These are phyloP conservation scores for Sporothrix mexicana DNA, from an alignment of 2,329 filamentous ascomycete genomes.

Conservation along the genomic window DNA sequence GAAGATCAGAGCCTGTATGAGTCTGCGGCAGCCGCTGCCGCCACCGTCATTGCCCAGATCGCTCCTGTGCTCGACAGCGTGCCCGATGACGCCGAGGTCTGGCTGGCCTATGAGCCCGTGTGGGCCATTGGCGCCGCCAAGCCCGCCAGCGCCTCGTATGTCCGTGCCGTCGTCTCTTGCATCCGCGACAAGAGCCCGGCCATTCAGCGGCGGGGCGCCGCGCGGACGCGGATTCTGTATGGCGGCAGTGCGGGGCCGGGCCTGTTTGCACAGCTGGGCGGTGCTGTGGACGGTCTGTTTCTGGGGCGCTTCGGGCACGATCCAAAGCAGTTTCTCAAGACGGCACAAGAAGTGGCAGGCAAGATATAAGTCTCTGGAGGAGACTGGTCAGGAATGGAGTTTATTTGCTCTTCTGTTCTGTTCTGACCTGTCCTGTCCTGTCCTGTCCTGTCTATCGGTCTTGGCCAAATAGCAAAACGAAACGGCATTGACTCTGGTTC, in stretches of 20 bases:
- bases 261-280: slow-evolving; percentile 69
- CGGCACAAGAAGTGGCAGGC: slow-evolving; percentile 71
- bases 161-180: slow-evolving; percentile 70
- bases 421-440: no score
- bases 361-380: no score
- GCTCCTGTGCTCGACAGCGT: slow-evolving; percentile 66
- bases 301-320: slow-evolving; percentile 83
- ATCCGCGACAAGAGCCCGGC: slow-evolving; percentile 62
- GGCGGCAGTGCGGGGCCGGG: slow-evolving; percentile 84
- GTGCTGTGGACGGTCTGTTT: slow-evolving; percentile 79
- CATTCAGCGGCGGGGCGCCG: slow-evolving; percentile 54
- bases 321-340: slow-evolving; percentile 71
- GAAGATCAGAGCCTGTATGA: slow-evolving; percentile 58
- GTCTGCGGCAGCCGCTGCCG: slow-evolving; percentile 65
- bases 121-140: slow-evolving; percentile 82
- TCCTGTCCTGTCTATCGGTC: neutral
- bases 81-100: slow-evolving; percentile 67
- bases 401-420: neutral
- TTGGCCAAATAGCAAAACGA: neutral
- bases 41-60: slow-evolving; percentile 71
- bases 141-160: slow-evolving; percentile 74
- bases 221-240: slow-evolving; percentile 72
- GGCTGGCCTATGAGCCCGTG: slow-evolving; percentile 85
- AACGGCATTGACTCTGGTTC: neutral
- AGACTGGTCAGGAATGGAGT: no score